phyloP scores from a whole-genome alignment of 768 basidiomycete species.

The Rhizopogon roseolus region DNA sequence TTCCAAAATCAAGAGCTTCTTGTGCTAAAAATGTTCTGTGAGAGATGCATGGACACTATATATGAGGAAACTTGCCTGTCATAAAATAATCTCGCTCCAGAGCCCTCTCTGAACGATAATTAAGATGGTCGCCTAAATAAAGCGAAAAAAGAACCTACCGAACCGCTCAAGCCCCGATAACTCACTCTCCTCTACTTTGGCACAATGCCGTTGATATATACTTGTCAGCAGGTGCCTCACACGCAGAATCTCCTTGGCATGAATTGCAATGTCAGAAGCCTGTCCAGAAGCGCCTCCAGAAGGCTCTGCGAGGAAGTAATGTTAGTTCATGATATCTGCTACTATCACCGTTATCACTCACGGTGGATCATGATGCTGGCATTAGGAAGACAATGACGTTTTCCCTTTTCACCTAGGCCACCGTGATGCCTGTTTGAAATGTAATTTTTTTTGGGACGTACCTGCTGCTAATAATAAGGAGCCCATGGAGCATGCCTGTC shows the following conservation, averaged over 20 bases:
- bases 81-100: constrained; percentile 95
- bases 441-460: constrained; percentile 15
- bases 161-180: constrained; percentile 70
- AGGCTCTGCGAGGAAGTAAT: constrained; percentile 57
- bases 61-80: constrained; percentile 53
- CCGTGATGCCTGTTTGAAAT: constrained; percentile 10
- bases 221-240: constrained; percentile 78
- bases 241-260: constrained; percentile 92
- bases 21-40: constrained; percentile 47
- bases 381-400: constrained; percentile 88
- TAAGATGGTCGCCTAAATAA: constrained; percentile 8
- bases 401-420: constrained; percentile 68
- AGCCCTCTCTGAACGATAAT: constrained; percentile 59
- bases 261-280: constrained; percentile 95
- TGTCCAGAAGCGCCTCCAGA: constrained; percentile 95
- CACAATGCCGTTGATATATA: constrained; percentile 89
- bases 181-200: constrained; percentile 55
- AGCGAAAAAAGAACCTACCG: constrained; percentile 43
- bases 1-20: constrained; percentile 87
- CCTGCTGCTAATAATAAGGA: constrained; percentile 88
- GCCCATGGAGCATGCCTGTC: constrained; percentile 95
- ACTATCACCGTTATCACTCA: constrained; percentile 31
- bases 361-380: constrained; percentile 99
- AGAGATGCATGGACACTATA: constrained; percentile 14
- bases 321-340: constrained; percentile 5